Evolutionary conservation across 75 land plant genomes (phyloP).

Genomic region (Selaginella tamariscina): DNA sequence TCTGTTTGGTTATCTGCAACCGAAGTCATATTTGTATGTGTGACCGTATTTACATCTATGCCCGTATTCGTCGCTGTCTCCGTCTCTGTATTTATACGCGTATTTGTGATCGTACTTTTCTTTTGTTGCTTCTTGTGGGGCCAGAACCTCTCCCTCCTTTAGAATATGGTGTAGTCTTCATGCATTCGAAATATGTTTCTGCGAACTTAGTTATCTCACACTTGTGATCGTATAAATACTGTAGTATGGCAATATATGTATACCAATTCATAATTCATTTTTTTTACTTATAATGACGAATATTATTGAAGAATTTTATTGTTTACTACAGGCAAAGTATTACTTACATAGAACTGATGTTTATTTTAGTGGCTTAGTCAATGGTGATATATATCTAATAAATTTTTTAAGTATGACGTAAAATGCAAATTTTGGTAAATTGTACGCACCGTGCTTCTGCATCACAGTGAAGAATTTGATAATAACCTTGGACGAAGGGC

Average conservation of each 20-base stretch:
- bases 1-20: not conserved
- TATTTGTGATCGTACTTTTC: too few relatives aligned
- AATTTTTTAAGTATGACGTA: too few relatives aligned
- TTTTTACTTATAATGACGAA: too few relatives aligned
- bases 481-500: conserved; percentile 50
- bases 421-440: too few relatives aligned
- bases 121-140: not conserved
- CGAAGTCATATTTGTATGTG: not conserved
- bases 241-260: not conserved
- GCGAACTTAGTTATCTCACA: conserved; percentile 26
- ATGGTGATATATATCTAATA: too few relatives aligned
- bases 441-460: conserved; percentile 70
- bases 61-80: too few relatives aligned
- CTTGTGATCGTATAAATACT: conserved; percentile 3
- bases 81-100: too few relatives aligned
- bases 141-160: not conserved
- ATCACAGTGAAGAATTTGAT: conserved; percentile 50
- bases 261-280: too few relatives aligned
- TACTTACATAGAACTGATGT: too few relatives aligned
- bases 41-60: not conserved
- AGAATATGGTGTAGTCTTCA: conserved; percentile 17
- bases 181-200: conserved; percentile 15
- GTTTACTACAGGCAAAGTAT: too few relatives aligned
- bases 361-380: too few relatives aligned
- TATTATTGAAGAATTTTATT: too few relatives aligned